Evolutionary conservation across 2,329 filamentous ascomycete genomes (phyloP).

Genomic region (Xenoacremonium recifei): DNA sequence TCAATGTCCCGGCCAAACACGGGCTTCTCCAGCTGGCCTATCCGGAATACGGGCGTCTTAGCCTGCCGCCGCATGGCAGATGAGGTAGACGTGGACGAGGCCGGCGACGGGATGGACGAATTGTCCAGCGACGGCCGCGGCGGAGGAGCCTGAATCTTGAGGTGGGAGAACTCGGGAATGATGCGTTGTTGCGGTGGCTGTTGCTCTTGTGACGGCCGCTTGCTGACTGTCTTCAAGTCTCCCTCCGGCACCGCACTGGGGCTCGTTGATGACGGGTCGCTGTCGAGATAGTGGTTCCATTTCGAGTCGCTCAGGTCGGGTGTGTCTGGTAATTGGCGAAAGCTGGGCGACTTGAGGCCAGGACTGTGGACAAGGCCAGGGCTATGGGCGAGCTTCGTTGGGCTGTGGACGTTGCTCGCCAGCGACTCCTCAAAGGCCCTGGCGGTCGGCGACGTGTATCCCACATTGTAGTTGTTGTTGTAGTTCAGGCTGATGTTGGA

Average conservation of each 20-base stretch:
- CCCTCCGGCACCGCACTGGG: constrained; percentile 11
- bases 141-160: constrained; percentile 17
- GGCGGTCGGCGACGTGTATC: neutral
- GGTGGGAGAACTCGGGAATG: constrained; percentile 26
- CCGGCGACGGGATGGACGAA: constrained; percentile 30
- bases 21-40: constrained; percentile 47
- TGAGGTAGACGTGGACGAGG: constrained; percentile 29
- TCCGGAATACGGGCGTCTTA: constrained; percentile 50
- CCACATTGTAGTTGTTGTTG: constrained; percentile 6
- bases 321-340: constrained; percentile 17
- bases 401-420: too few species aligned
- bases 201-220: constrained; percentile 14
- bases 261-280: constrained; percentile 18
- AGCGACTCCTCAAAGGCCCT: too few species aligned
- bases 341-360: neutral
- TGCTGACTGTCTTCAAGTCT: constrained; percentile 11
- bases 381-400: neutral
- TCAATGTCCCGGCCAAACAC: constrained; percentile 20
- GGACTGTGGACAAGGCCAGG: neutral
- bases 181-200: constrained; percentile 15
- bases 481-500: constrained; percentile 17
- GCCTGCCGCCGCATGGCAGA: constrained; percentile 43
- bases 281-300: constrained; percentile 27
- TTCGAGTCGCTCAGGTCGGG: constrained; percentile 28
- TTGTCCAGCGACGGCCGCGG: constrained; percentile 24